Evolutionary conservation across 352 stramenopile genomes (phyloP).

Genomic region (Phytophthora crassamura): DNA sequence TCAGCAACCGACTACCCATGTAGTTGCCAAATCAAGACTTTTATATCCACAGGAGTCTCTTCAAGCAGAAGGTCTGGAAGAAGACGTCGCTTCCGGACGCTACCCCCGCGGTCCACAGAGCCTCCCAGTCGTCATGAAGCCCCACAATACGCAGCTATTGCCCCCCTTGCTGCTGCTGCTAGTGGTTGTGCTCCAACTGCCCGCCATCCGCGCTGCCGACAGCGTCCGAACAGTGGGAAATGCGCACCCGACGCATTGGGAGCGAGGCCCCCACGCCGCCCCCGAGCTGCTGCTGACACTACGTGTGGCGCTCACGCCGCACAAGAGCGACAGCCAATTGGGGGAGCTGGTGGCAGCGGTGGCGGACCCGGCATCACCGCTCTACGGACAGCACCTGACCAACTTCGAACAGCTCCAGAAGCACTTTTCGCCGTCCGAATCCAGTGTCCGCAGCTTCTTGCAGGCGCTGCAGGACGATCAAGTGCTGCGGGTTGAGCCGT

Average conservation of each 20-base stretch:
- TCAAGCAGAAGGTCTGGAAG: constrained; percentile 9
- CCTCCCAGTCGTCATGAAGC: constrained; percentile 11
- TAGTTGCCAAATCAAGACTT: background rate
- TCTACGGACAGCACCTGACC: constrained; percentile 61
- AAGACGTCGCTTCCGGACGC: constrained; percentile 3
- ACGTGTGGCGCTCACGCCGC: constrained; percentile 44
- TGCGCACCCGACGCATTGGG: constrained; percentile 29
- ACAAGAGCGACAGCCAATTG: constrained; percentile 43
- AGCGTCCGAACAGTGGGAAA: constrained; percentile 23
- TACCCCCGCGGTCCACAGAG: background rate
- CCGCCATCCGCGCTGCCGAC: constrained; percentile 2
- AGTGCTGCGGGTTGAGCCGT: constrained; percentile 9
- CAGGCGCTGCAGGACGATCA: constrained; percentile 18
- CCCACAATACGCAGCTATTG: constrained; percentile 1
- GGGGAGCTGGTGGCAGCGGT: constrained; percentile 47
- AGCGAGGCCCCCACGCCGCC: constrained; percentile 36
- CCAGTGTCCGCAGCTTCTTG: constrained; percentile 19
- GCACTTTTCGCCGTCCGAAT: constrained; percentile 46
- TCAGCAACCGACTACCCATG: too few species aligned
- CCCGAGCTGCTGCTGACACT: constrained; percentile 36
- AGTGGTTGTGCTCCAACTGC: background rate
- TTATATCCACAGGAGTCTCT: constrained; percentile 10
- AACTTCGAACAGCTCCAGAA: constrained; percentile 36
- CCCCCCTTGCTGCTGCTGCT: constrained; percentile 14
- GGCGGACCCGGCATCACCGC: constrained; percentile 51